Base-by-base conservation (phyloP, 208 protist species). In the Lotmaria passim region DNA sequence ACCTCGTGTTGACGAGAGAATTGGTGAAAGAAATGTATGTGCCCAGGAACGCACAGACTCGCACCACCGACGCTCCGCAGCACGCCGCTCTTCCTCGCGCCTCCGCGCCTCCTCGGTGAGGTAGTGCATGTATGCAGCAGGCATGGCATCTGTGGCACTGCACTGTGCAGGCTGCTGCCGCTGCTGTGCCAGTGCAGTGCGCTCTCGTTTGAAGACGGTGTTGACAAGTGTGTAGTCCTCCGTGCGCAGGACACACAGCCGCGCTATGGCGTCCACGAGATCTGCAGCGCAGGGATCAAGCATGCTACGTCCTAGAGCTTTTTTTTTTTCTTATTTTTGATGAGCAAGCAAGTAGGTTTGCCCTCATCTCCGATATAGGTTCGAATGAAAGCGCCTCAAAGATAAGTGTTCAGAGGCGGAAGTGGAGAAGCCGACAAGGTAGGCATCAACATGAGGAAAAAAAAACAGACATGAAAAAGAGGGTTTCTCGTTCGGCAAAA, bases 151-250 rank as follows among this genome's bases (percentile, higher is more conserved):
- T 23, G 6, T 21, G 31, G 24, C 50, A 21, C 24, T 17, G 24
- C 47, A 24, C 3, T 6, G 6, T 26, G 36, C 58, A 10, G 17
- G 52, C 23, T 50, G 60, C 23, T 36, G 23, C 47, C 11, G 6
- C 19, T 28, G 51, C 43, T 33, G 26, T 14, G 34, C 50, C 31
- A 56, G 36, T 1, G 65, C 12, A 23, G 39, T 31, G 34, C 31
- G 50, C 66, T 51, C 62, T 3, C 55, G 69, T 46, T 47, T 47
- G 51, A 60, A 44, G 15, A 84, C 81, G 31, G 72, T 70, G 26
- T 69, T 38, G 19, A 90, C 52, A 5, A 90, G 70, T 6, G 43
- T 46, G 48, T 81, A 73, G 62, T 90, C 84, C 53, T 87, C 74
- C 11, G 68, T 83, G 12, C 84, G 76, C 65, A 78, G 39, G n/a